A percentile compares a stretch with the other conserved stretches of the same genome.
Evolutionary conservation across 805 yeast species (phyloP).

Genomic region (Zygotorulaspora chibaensis): DNA sequence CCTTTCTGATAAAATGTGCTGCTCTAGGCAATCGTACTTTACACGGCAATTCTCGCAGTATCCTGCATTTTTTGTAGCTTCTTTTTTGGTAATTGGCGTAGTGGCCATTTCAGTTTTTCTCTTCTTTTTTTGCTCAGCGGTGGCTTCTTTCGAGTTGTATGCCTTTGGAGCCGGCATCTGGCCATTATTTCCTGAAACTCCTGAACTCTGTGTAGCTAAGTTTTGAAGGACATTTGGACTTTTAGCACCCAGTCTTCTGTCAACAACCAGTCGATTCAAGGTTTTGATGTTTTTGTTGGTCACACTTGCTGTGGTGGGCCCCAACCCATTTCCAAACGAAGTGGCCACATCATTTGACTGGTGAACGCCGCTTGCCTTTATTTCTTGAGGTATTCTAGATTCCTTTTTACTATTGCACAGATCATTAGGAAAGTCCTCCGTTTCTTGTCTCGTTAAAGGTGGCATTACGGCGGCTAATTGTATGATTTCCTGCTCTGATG

Average conservation of each 20-base stretch:
- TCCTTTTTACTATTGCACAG: slow-evolving; percentile 23
- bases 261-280: slow-evolving; percentile 31
- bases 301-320: slow-evolving; percentile 34
- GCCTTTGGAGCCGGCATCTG: slow-evolving; percentile 2
- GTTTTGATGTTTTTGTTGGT: slow-evolving; percentile 30
- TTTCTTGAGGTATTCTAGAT: slow-evolving; percentile 30
- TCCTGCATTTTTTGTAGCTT: slow-evolving; percentile 47
- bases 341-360: slow-evolving; percentile 37
- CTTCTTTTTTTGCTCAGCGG: slow-evolving; percentile 4
- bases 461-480: slow-evolving; percentile 28
- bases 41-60: slow-evolving; percentile 93
- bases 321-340: slow-evolving; percentile 34
- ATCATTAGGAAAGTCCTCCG: slow-evolving; percentile 34
- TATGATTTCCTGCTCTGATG: slow-evolving; percentile 43
- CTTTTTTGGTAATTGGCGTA: slow-evolving; percentile 15
- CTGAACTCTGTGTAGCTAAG: background rate
- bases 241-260: slow-evolving; percentile 27
- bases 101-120: slow-evolving; percentile 10
- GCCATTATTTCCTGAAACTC: background rate
- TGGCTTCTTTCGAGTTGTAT: slow-evolving; percentile 4
- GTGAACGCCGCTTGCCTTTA: slow-evolving; percentile 37
- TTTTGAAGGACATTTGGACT: slow-evolving; percentile 4
- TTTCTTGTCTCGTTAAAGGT: slow-evolving; percentile 26
- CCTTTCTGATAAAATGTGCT: slow-evolving; percentile 62
- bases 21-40: slow-evolving; percentile 73